Evolutionary conservation across 2,329 filamentous ascomycete genomes (phyloP).

Genomic region (Albifimbria verrucaria): DNA sequence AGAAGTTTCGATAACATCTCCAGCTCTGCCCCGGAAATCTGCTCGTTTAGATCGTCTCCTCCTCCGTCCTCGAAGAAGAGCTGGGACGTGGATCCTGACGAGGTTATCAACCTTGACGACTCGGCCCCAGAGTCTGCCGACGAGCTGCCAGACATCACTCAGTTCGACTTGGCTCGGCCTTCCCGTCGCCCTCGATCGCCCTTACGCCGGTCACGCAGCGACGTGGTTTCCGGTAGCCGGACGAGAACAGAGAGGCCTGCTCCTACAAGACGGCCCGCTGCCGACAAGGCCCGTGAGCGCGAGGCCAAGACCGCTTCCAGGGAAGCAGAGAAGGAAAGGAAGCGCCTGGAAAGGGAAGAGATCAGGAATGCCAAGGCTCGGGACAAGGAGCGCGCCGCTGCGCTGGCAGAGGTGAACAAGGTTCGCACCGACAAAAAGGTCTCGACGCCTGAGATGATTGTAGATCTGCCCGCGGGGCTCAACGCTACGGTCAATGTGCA

Average conservation of each 20-base stretch:
- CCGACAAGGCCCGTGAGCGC: slow-evolving; percentile 37
- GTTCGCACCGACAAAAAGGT: slow-evolving; percentile 69
- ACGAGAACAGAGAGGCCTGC: slow-evolving; percentile 10
- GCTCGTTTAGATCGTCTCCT: slow-evolving; percentile 15
- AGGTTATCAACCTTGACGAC: slow-evolving; percentile 13
- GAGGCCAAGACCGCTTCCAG: slow-evolving; percentile 44
- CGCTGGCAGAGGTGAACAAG: slow-evolving; percentile 71
- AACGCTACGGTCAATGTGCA: slow-evolving; percentile 42
- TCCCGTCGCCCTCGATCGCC: slow-evolving; percentile 14
- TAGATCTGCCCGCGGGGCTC: slow-evolving; percentile 62
- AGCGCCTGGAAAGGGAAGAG: slow-evolving; percentile 53
- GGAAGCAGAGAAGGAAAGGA: slow-evolving; percentile 52
- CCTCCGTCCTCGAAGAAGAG: background rate
- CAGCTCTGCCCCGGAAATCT: slow-evolving; percentile 45
- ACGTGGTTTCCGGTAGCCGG: slow-evolving; percentile 17
- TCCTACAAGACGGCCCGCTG: slow-evolving; percentile 26
- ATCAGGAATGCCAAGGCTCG: slow-evolving; percentile 59
- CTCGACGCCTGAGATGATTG: slow-evolving; percentile 73
- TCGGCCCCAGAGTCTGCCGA: slow-evolving; percentile 33
- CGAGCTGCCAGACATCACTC: slow-evolving; percentile 45
- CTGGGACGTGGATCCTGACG: background rate
- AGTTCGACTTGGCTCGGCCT: slow-evolving; percentile 33
- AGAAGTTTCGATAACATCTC: slow-evolving; percentile 49
- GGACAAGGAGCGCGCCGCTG: slow-evolving; percentile 62
- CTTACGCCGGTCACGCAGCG: slow-evolving; percentile 28